These are phyloP conservation scores for Aphelidium insulamus DNA, from an alignment of 371 early-diverging fungal genomes.

Conservation along the genomic window DNA sequence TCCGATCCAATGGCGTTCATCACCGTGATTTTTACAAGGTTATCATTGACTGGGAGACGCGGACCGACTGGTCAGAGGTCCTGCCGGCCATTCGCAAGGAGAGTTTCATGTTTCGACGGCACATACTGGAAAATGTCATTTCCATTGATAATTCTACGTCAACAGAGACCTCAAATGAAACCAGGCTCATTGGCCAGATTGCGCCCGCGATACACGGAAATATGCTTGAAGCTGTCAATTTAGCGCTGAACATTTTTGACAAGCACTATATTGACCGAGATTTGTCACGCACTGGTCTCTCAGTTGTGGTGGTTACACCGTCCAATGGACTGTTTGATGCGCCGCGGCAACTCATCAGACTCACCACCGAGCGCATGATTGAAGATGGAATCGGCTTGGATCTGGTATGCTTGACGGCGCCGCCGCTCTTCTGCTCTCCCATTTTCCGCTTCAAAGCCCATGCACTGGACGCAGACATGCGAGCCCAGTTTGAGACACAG, in stretches of 20 bases:
- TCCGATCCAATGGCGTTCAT: too few species aligned
- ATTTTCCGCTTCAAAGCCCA: slow-evolving; percentile 43
- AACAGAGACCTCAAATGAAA: slow-evolving; percentile 3
- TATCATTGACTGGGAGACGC: slow-evolving; percentile 73
- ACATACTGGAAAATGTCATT: slow-evolving; percentile 35
- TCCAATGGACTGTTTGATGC: slow-evolving; percentile 71
- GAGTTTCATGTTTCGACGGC: slow-evolving; percentile 49
- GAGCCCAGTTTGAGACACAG: too few species aligned
- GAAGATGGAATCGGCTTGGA: slow-evolving; percentile 83
- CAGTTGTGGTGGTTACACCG: slow-evolving; percentile 76
- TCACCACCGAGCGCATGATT: slow-evolving; percentile 86
- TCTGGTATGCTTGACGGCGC: slow-evolving; percentile 63
- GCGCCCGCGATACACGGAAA: slow-evolving; percentile 69
- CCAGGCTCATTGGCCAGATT: slow-evolving; percentile 22
- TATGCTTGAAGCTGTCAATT: slow-evolving; percentile 79
- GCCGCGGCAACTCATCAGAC: slow-evolving; percentile 48
- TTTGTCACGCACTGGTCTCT: slow-evolving; percentile 68
- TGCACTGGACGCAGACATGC: slow-evolving; percentile 4
- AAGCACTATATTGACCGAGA: slow-evolving; percentile 83
- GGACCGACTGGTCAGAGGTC: slow-evolving; percentile 64
- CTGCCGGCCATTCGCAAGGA: slow-evolving; percentile 47
- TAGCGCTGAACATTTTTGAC: slow-evolving; percentile 82
- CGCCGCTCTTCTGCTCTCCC: slow-evolving; percentile 74
- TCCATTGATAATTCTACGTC: slow-evolving; percentile 23
- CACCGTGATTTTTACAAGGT: slow-evolving; percentile 89